Evolutionary conservation across 495 filamentous ascomycete genomes (phyloP).

Genomic region (Trichoderma erinaceum): DNA sequence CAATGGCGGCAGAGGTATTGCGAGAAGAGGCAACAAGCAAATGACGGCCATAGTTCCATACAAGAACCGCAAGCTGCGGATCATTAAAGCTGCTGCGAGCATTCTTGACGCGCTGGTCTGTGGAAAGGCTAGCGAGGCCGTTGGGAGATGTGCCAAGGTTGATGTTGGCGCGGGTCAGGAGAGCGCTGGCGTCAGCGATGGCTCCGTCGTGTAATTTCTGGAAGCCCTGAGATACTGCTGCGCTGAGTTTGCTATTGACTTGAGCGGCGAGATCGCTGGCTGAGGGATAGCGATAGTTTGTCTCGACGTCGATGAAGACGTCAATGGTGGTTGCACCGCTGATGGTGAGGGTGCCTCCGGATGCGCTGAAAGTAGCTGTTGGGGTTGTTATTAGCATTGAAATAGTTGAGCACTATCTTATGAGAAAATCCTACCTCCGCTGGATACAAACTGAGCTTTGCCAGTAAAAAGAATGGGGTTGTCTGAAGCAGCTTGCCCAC

Average conservation of each 20-base stretch:
- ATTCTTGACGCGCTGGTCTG: slow-evolving; percentile 26
- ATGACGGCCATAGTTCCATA: slow-evolving; percentile 45
- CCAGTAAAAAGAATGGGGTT: slow-evolving; percentile 32
- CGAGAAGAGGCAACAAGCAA: slow-evolving; percentile 43
- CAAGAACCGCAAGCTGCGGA: slow-evolving; percentile 36
- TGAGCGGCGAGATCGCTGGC: slow-evolving; percentile 26
- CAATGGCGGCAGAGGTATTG: slow-evolving; percentile 19
- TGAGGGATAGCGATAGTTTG: slow-evolving; percentile 20
- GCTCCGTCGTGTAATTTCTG: slow-evolving; percentile 20
- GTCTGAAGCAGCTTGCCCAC: slow-evolving; percentile 27
- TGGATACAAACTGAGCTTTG: slow-evolving; percentile 23
- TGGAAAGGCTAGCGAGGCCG: slow-evolving; percentile 25
- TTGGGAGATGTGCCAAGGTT: slow-evolving; percentile 24
- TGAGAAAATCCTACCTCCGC: slow-evolving; percentile 21
- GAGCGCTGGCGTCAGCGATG: slow-evolving; percentile 20
- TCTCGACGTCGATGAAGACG: slow-evolving; percentile 23
- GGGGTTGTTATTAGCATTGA: slow-evolving; percentile 19
- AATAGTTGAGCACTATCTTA: slow-evolving; percentile 1
- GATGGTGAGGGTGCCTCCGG: slow-evolving; percentile 20
- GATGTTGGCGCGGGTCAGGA: slow-evolving; percentile 34
- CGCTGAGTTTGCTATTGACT: slow-evolving; percentile 24
- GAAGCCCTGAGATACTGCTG: slow-evolving; percentile 17
- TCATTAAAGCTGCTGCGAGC: slow-evolving; percentile 26
- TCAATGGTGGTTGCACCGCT: slow-evolving; percentile 22
- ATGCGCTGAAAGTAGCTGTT: slow-evolving; percentile 23